Evolutionary conservation across 805 yeast genomes (phyloP).

Genomic region (Zygosaccharomyces gambellarensis): DNA sequence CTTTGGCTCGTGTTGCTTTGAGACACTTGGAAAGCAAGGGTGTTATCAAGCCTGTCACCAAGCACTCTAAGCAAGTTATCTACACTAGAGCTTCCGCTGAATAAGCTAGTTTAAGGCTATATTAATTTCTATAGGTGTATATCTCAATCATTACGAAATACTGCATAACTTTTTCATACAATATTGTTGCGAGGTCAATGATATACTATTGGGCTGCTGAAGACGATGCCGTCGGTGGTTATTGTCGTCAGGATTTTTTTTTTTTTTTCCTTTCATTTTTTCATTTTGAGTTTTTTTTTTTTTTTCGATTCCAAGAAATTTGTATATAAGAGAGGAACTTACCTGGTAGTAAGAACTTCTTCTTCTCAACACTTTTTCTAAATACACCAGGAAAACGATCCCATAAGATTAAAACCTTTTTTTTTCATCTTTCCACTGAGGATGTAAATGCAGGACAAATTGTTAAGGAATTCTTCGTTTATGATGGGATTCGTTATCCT

Average conservation of each 20-base stretch:
- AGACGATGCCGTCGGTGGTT: too few relatives aligned
- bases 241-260: too few relatives aligned
- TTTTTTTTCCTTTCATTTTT: background rate
- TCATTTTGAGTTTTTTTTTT: slow-evolving; percentile 8
- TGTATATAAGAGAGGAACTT: background rate
- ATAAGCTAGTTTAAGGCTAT: slow-evolving; percentile 34
- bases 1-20: slow-evolving; percentile 97
- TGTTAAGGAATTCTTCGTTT: slow-evolving; percentile 73
- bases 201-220: too few relatives aligned
- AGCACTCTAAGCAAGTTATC: slow-evolving; percentile 94
- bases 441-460: slow-evolving; percentile 74
- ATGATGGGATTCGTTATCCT: slow-evolving; percentile 40
- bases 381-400: slow-evolving; percentile 2
- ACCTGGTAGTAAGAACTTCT: background rate
- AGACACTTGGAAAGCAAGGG: slow-evolving; percentile 94
- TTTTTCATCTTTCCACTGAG: slow-evolving; percentile 46
- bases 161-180: slow-evolving; percentile 4
- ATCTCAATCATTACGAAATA: slow-evolving; percentile 12
- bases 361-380: background rate
- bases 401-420: slow-evolving; percentile 35
- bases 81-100: slow-evolving; percentile 81
- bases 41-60: slow-evolving; percentile 86
- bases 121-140: slow-evolving; percentile 6
- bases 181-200: background rate
- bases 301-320: background rate